Evolutionary conservation across 1,284 basidiomycete genomes (phyloP).

Genomic region (Neolentinus lepideus): DNA sequence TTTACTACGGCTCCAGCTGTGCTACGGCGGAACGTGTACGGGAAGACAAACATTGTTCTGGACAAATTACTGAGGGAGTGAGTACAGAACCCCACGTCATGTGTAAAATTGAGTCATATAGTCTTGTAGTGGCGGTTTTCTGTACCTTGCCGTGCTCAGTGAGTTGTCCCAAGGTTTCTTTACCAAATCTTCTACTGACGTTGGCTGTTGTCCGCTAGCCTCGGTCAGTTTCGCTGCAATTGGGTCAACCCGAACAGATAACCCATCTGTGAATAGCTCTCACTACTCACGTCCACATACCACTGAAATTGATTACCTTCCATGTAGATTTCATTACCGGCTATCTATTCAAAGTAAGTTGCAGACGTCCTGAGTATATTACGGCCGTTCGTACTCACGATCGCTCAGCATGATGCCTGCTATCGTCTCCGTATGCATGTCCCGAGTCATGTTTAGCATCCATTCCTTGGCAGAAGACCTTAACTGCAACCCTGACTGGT

Average conservation of each 20-base stretch:
- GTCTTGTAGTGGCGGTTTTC: not conserved
- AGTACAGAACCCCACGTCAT: conserved; percentile 3
- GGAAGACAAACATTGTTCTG: conserved; percentile 12
- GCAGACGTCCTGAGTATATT: not conserved
- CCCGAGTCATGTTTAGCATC: conserved; percentile 23
- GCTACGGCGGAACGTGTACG: conserved; percentile 8
- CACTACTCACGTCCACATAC: not conserved
- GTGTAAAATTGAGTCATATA: not conserved
- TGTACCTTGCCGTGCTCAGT: not conserved
- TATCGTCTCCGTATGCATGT: conserved; percentile 19
- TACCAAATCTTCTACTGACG: not conserved
- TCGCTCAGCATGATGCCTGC: conserved; percentile 15
- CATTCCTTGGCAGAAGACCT: conserved; percentile 22
- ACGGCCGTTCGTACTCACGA: not conserved
- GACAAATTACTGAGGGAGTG: conserved; percentile 18
- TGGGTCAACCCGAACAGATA: conserved; percentile 9
- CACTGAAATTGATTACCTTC: not conserved
- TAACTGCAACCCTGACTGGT: conserved; percentile 17
- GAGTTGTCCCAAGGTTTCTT: not conserved
- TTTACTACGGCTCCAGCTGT: conserved; percentile 15
- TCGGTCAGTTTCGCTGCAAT: conserved; percentile 13
- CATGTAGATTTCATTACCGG: conserved; percentile 14
- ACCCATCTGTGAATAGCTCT: conserved; percentile 7
- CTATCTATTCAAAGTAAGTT: conserved; percentile 18
- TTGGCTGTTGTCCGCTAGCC: conserved; percentile 3